Evolutionary conservation across 345 rosid species (phyloP).

Genomic region (Geranium brycei): DNA sequence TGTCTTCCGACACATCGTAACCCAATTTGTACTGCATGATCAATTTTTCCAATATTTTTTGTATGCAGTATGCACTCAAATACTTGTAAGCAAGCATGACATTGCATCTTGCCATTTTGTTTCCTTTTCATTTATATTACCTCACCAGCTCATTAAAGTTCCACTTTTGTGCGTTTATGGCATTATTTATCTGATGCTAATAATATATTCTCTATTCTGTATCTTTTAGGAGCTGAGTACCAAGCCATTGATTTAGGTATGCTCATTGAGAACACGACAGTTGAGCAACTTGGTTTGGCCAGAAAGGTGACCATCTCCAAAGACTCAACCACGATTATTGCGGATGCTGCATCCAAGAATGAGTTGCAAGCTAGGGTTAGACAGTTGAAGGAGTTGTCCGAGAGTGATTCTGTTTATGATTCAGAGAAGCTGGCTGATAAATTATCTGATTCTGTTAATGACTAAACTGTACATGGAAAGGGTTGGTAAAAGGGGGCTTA

Average conservation of each 20-base stretch:
- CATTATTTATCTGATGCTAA: neutral
- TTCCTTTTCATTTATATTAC: too few species aligned
- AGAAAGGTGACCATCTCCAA: constrained; percentile 70
- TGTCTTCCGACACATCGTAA: too few species aligned
- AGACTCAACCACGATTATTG: constrained; percentile 78
- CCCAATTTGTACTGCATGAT: too few species aligned
- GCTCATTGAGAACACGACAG: constrained; percentile 52
- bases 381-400: constrained; percentile 65
- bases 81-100: too few species aligned
- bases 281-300: constrained; percentile 83
- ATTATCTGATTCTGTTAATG: constrained; percentile 82
- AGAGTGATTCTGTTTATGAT: constrained; percentile 89
- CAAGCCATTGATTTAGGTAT: constrained; percentile 78
- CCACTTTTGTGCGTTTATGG: neutral
- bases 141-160: neutral
- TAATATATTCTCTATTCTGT: constrained; percentile 3
- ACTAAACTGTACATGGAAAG: constrained; percentile 3
- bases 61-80: too few species aligned
- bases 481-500: too few species aligned
- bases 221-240: constrained; percentile 68
- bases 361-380: constrained; percentile 71
- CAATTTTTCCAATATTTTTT: too few species aligned
- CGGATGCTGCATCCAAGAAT: constrained; percentile 89
- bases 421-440: constrained; percentile 82
- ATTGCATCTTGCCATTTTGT: too few species aligned